These are phyloP conservation scores for Vitis rupestris DNA, from an alignment of 164 flowering plant species.

Conservation along the genomic window DNA sequence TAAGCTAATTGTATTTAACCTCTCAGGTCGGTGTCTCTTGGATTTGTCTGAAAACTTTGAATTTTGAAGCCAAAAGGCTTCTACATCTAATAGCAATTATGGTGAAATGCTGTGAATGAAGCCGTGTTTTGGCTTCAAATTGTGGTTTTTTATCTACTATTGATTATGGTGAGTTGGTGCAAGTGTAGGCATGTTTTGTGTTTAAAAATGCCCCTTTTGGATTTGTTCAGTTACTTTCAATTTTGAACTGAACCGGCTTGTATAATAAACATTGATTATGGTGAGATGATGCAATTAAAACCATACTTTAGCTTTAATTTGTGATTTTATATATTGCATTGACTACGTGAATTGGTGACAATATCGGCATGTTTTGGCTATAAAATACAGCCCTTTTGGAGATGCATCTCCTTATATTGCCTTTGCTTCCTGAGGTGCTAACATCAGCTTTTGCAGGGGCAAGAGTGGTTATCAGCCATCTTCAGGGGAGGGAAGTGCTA, in stretches of 20 bases:
- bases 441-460: constrained; percentile 49
- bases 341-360: no score
- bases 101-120: neutral
- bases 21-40: neutral
- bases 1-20: neutral
- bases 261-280: no score
- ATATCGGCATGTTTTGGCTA: no score
- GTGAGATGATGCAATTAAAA: no score
- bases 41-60: neutral
- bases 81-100: neutral
- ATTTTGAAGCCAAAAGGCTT: neutral
- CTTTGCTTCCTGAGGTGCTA: neutral
- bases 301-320: no score
- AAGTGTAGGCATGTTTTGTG: no score
- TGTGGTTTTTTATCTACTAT: neutral
- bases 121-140: neutral
- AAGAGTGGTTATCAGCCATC: constrained; percentile 76
- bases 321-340: no score
- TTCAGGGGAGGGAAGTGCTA: constrained; percentile 64
- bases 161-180: no score
- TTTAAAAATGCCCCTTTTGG: no score
- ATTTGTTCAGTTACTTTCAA: no score
- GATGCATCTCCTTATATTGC: neutral
- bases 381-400: no score
- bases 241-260: no score